phyloP scores from a whole-genome alignment of 2,329 filamentous ascomycete genomes.

The Trichophyton equinum region DNA sequence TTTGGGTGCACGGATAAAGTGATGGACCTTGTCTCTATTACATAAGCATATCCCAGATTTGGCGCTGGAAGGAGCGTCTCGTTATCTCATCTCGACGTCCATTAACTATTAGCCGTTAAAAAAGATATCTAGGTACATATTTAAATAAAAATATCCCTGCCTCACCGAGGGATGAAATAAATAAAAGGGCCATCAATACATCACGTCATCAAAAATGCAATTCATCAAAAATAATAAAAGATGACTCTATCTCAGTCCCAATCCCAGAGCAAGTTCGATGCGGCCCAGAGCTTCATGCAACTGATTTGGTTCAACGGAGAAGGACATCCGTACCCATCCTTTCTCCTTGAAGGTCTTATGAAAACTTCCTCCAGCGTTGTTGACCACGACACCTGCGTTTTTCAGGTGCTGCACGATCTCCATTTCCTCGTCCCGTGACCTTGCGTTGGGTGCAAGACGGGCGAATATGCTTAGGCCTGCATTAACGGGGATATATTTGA shows the following conservation, averaged over 20 bases:
- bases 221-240: background rate
- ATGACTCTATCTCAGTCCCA: background rate
- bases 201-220: background rate
- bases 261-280: constrained; percentile 11
- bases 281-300: constrained; percentile 15
- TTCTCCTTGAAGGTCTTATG: constrained; percentile 15
- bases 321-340: constrained; percentile 20
- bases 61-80: too few species aligned
- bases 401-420: constrained; percentile 13
- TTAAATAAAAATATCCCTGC: background rate
- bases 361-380: constrained; percentile 13
- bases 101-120: background rate
- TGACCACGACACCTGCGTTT: constrained; percentile 16
- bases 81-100: background rate
- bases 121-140: background rate
- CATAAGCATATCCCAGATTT: too few species aligned
- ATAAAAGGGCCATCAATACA: background rate
- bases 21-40: background rate
- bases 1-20: background rate
- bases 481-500: constrained; percentile 18
- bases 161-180: background rate
- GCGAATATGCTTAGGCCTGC: constrained; percentile 19
- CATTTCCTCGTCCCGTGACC: constrained; percentile 19
- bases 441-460: constrained; percentile 13
- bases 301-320: constrained; percentile 14